Evolutionary conservation across 2,329 filamentous ascomycete genomes (phyloP).

Genomic region (Microsporum ferrugineum): DNA sequence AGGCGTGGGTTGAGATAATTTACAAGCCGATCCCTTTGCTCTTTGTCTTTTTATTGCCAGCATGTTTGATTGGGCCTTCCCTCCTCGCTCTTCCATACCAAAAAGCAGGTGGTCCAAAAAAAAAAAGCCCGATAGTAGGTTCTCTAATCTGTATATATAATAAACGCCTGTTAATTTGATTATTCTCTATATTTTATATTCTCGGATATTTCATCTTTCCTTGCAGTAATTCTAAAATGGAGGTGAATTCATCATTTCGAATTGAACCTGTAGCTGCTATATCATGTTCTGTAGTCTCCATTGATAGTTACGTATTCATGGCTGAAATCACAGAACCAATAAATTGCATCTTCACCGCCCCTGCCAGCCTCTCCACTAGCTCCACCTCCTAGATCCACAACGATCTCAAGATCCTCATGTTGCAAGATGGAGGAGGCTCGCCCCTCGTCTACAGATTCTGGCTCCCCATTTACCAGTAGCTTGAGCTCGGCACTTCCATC

Average conservation of each 20-base stretch:
- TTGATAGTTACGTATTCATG: slow-evolving; percentile 62
- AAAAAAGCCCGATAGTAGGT: slow-evolving; percentile 8
- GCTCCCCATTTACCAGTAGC: slow-evolving; percentile 50
- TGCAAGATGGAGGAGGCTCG: slow-evolving; percentile 50
- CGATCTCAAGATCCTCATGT: slow-evolving; percentile 51
- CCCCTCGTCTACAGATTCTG: slow-evolving; percentile 49
- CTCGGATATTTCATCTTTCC: background rate
- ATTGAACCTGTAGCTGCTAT: background rate
- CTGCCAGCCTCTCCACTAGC: slow-evolving; percentile 29
- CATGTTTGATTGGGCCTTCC: background rate
- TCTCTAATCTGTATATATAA: slow-evolving; percentile 12
- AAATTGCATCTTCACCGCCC: slow-evolving; percentile 44
- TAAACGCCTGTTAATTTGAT: background rate
- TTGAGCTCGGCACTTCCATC: slow-evolving; percentile 47
- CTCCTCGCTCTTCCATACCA: background rate
- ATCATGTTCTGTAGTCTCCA: slow-evolving; percentile 52
- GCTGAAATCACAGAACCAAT: slow-evolving; percentile 58
- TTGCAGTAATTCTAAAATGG: background rate
- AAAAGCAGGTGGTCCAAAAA: background rate
- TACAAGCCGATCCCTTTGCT: background rate
- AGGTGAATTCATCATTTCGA: background rate
- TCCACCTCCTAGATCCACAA: slow-evolving; percentile 47
- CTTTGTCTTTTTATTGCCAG: background rate
- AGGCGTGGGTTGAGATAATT: slow-evolving; percentile 1
- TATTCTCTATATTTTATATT: background rate